phyloP scores from a whole-genome alignment of 768 basidiomycete genomes.

The Boletus vermiculosoides region DNA sequence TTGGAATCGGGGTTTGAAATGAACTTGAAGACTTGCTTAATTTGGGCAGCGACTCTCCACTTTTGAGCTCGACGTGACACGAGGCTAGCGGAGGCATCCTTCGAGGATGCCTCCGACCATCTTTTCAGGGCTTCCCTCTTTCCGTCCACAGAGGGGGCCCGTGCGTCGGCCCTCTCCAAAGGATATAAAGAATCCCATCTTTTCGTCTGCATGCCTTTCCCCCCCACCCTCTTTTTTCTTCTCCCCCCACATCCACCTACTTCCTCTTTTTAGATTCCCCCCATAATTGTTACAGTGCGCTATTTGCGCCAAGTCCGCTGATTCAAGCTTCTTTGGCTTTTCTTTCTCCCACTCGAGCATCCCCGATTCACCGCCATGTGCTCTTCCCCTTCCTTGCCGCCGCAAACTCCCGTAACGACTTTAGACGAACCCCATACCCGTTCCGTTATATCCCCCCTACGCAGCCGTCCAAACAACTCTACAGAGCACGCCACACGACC shows the following conservation, averaged over 20 bases:
- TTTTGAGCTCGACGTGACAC: constrained; percentile 9
- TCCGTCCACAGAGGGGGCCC: constrained; percentile 24
- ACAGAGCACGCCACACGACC: constrained; percentile 4
- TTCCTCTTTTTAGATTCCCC: constrained; percentile 14
- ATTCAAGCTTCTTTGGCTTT: constrained; percentile 13
- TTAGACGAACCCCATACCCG: constrained; percentile 11
- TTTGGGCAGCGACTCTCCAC: constrained; percentile 19
- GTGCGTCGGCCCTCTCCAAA: constrained; percentile 26
- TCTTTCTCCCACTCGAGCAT: constrained; percentile 12
- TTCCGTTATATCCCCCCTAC: constrained; percentile 7
- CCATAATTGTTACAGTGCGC: constrained; percentile 7
- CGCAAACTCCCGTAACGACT: constrained; percentile 25
- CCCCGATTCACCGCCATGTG: constrained; percentile 31
- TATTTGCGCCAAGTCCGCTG: constrained; percentile 25
- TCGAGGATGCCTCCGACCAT: constrained; percentile 22
- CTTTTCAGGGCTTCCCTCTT: constrained; percentile 16
- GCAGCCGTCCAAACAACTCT: constrained; percentile 1
- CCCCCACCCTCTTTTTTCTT: constrained; percentile 9
- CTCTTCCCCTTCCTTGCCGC: constrained; percentile 23
- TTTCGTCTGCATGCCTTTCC: constrained; percentile 9
- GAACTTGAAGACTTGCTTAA: constrained; percentile 29
- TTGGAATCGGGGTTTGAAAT: constrained; percentile 17
- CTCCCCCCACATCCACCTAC: constrained; percentile 18
- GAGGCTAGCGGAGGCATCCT: constrained; percentile 24
- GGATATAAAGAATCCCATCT: constrained; percentile 26